These are phyloP conservation scores for Kwoniella dendrophila DNA, from an alignment of 768 basidiomycete genomes.

Conservation along the genomic window DNA sequence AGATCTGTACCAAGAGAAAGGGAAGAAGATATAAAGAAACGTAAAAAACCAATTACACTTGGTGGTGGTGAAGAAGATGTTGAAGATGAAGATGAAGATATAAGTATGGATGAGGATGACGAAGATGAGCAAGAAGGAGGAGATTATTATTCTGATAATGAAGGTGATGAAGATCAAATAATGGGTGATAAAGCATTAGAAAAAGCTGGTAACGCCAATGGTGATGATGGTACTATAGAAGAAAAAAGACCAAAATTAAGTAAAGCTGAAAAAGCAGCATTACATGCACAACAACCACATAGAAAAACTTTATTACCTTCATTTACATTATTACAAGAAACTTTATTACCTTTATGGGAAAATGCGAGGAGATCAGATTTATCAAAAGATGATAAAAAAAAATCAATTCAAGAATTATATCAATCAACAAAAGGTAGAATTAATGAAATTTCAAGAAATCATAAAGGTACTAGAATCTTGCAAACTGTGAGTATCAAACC, in stretches of 20 bases:
- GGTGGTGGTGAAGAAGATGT: conserved; percentile 39
- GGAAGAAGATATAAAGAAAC: conserved; percentile 22
- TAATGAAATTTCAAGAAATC: conserved; percentile 83
- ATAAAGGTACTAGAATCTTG: conserved; percentile 73
- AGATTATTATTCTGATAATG: conserved; percentile 16
- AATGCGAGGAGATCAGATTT: conserved; percentile 57
- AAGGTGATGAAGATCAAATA: conserved; percentile 29
- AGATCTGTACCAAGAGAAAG: conserved; percentile 8
- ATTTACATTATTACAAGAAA: conserved; percentile 51
- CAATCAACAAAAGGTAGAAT: conserved; percentile 75
- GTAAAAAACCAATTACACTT: conserved; percentile 41
- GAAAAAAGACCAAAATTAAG: conserved; percentile 41
- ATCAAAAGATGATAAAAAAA: conserved; percentile 69
- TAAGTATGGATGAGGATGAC: conserved; percentile 26
- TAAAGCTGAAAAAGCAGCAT: conserved; percentile 49
- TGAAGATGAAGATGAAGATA: conserved; percentile 32
- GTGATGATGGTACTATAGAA: conserved; percentile 28
- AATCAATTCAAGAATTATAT: conserved; percentile 75
- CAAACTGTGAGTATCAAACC: conserved; percentile 61
- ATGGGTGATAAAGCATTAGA: conserved; percentile 28
- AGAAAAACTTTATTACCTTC: conserved; percentile 52
- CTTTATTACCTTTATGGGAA: conserved; percentile 53
- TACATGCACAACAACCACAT: conserved; percentile 55
- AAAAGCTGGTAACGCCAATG: conserved; percentile 21
- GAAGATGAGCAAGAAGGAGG: too few species aligned